A percentile compares a stretch with the other conserved stretches of the same genome.
These are phyloP conservation scores for Phytophthora melonis DNA, from an alignment of 352 stramenopile genomes.

Conservation along the genomic window DNA sequence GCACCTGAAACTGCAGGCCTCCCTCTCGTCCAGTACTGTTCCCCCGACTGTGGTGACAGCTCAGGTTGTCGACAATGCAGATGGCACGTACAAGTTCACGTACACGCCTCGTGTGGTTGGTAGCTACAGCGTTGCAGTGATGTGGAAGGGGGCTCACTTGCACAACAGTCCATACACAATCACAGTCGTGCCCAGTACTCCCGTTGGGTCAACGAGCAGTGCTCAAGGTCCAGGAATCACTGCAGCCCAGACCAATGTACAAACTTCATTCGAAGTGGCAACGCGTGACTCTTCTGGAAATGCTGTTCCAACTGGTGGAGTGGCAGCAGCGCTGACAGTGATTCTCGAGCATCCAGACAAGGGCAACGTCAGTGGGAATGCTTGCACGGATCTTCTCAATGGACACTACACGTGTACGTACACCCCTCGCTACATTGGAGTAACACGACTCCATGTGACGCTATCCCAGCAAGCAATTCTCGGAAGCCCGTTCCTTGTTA, in stretches of 20 bases:
- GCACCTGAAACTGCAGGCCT: slow-evolving; percentile 50
- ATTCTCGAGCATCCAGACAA: slow-evolving; percentile 47
- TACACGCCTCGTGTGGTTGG: slow-evolving; percentile 58
- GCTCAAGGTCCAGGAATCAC: slow-evolving; percentile 47
- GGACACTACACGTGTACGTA: slow-evolving; percentile 76
- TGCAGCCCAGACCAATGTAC: slow-evolving; percentile 60
- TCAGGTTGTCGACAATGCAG: slow-evolving; percentile 48
- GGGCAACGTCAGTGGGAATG: slow-evolving; percentile 46
- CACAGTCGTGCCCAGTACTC: slow-evolving; percentile 55
- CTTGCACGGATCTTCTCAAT: slow-evolving; percentile 63
- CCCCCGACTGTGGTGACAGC: slow-evolving; percentile 41
- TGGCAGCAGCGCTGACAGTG: slow-evolving; percentile 43
- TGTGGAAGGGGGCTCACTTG: slow-evolving; percentile 48
- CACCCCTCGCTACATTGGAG: slow-evolving; percentile 54
- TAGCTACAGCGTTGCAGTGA: slow-evolving; percentile 60
- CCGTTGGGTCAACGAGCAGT: slow-evolving; percentile 53
- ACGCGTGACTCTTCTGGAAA: slow-evolving; percentile 70
- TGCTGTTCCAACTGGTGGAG: slow-evolving; percentile 50
- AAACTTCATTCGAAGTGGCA: slow-evolving; percentile 67
- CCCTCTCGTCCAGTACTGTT: slow-evolving; percentile 33
- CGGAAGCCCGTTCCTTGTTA: slow-evolving; percentile 62
- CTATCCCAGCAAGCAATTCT: slow-evolving; percentile 35
- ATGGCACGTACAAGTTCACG: slow-evolving; percentile 60
- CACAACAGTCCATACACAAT: slow-evolving; percentile 72
- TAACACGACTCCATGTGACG: slow-evolving; percentile 46